Evolutionary conservation across 805 yeast genomes (phyloP), one percentile per base, ranked within the genome.

Genomic region (Yarrowia divulgata): DNA sequence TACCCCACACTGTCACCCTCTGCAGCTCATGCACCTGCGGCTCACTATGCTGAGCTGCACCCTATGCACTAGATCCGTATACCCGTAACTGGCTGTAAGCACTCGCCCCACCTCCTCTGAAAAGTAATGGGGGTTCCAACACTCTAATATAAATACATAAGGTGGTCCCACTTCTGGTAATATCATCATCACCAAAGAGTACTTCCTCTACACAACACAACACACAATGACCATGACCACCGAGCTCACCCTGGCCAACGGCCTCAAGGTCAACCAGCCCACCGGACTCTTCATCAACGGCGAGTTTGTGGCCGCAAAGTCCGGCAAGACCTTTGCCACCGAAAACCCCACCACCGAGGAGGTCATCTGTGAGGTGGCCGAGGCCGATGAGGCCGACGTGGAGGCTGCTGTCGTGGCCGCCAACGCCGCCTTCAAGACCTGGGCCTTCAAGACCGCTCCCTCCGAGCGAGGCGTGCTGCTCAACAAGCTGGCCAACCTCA

Each of bases 211-310:
- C 29, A 18, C 49, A 45, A 29, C 32, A 12, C 42, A 12, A 32
- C 63, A 42, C 35, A 57, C 49, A 57, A 57, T 57, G 64, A 42
- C 64, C n/a, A 42, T 57, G 50, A 57, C 49, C 49, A 57, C 64
- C 43, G 64, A 57, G 43, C 66, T 69, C 67, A 34, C 48, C 67
- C 90, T 87, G 81, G 89, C 91, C 73, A 86, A 89, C 18, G 93
- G 93, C 73, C 80, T 75, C 43, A 80, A 82, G 49, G 89, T 88
- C 75, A 83, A 85, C 67, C 96, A 90, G 81, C 97, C 97, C 74
- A 86, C 90, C 13, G 97, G 97, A 72, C 81, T 93, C 74, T 93
- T 91, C 84, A 91, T 93, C 78, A 89, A 92, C 82, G 91, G 91
- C 79, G 90, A 80, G 85, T 75, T 88, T 86, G 90, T 88, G 35